A percentile compares a stretch with the other conserved stretches of the same genome.
These are phyloP conservation scores for Pseudozyma hubeiensis DNA, from an alignment of 1,284 basidiomycete genomes.

Conservation along the genomic window DNA sequence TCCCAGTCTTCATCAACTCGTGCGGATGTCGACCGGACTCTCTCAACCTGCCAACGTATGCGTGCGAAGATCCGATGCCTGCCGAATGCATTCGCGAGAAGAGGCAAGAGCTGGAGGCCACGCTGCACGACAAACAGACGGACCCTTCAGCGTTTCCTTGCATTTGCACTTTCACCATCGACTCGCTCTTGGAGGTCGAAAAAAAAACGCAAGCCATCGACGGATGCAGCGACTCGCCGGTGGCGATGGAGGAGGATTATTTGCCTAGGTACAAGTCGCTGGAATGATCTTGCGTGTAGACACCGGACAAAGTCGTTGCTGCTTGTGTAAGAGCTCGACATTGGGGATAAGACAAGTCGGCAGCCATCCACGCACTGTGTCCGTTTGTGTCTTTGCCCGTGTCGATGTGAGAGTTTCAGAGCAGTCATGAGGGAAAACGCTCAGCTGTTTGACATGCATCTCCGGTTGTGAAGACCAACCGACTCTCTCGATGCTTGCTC, in stretches of 20 bases:
- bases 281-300: slow-evolving; percentile 3
- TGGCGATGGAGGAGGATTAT: slow-evolving; percentile 1
- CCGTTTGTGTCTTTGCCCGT: no score
- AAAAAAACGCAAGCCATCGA: slow-evolving; percentile 6
- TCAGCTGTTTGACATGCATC: no score
- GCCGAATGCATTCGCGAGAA: slow-evolving; percentile 9
- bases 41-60: slow-evolving; percentile 35
- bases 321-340: no score
- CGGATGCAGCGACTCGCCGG: not conserved
- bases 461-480: no score
- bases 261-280: slow-evolving; percentile 9
- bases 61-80: slow-evolving; percentile 34
- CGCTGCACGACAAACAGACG: slow-evolving; percentile 23
- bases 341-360: no score
- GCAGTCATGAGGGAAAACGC: no score
- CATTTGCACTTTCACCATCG: slow-evolving; percentile 34
- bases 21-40: slow-evolving; percentile 34
- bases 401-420: not conserved
- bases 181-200: slow-evolving; percentile 33
- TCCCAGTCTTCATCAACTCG: slow-evolving; percentile 25
- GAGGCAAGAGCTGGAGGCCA: not conserved
- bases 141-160: slow-evolving; percentile 27
- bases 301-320: no score
- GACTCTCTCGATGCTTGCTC: no score
- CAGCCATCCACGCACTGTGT: no score